A percentile compares a stretch with the other conserved stretches of the same genome.
Evolutionary conservation across 768 basidiomycete genomes (phyloP).

Genomic region (Boletus sensibilis): DNA sequence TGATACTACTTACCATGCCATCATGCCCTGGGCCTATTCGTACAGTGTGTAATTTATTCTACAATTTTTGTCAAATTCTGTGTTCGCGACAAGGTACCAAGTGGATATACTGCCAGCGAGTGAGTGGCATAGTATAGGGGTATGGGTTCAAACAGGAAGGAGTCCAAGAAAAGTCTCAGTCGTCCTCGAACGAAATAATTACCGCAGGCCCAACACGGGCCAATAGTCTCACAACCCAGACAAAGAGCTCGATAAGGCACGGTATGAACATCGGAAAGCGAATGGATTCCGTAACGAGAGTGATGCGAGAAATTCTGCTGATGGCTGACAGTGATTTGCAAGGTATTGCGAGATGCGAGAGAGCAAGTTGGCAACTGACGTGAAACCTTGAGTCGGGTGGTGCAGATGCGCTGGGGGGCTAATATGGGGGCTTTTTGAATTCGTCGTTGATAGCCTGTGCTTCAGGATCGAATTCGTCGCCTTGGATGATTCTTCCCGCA

Average conservation of each 20-base stretch:
- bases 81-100: neutral
- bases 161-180: neutral
- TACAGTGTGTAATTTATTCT: neutral
- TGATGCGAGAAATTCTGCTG: neutral
- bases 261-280: neutral
- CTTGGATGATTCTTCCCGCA: slow-evolving; percentile 47
- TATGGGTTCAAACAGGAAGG: neutral
- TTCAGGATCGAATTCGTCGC: slow-evolving; percentile 55
- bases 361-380: neutral
- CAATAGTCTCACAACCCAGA: neutral
- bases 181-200: neutral
- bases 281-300: neutral
- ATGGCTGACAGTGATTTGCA: neutral
- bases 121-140: neutral
- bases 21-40: neutral
- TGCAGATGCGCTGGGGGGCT: neutral
- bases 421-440: slow-evolving; percentile 58
- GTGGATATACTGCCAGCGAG: neutral
- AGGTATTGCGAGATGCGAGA: neutral
- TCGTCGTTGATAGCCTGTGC: slow-evolving; percentile 57
- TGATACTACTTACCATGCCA: too few species aligned
- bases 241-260: neutral
- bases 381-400: neutral
- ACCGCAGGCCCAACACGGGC: neutral
- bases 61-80: neutral